Evolutionary conservation across 176 grass and related monocot species (phyloP), one percentile per base, ranked within the genome.

Genomic region (Juncus inflexus): DNA sequence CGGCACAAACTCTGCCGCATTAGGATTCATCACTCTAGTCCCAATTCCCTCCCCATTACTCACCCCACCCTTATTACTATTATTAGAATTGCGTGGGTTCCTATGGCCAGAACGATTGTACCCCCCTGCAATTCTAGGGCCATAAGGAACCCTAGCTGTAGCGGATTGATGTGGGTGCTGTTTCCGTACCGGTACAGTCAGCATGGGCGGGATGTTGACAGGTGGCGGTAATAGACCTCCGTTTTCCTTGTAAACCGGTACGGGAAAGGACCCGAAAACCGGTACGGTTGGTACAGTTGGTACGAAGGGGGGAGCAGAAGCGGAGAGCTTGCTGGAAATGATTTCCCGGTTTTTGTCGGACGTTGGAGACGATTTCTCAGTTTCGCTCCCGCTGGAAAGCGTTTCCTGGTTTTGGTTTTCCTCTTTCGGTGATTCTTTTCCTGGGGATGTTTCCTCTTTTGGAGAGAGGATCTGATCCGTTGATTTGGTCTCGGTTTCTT

Each of bases 111-210:
- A 77, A 72, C 82, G 86, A 63, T 96, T 96, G 80, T 89, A 91
- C 15, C 87, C 92, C 19, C 92, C 87, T 53, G 87, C 84, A 41
- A 97, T 81, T 68, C 92, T 83, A 67, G 92, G 92, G 64, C 92
- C 92, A 28, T 97, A 97, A 77, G 92, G 92, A 10, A 97, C 85
- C 65, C 92, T 97, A 65, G 92, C 66, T 5, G 92, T 97, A 55
- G 92, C 92, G 83, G 87, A 97, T 56, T 97, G 87, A 70, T 97
- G 87, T 67, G 85, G 92, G 62, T 91, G 87, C 13, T 58, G 67
- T 74, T 91, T 97, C 70, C 87, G 87, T 12, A 91, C 58, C 77
- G 87, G 84, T 66, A 97, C 74, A 35, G 79, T 83, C 67, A 97
- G 52, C 79, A 91, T 91, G 13, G 87, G 92, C 51, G 85, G 77